A percentile compares a stretch with the other conserved stretches of the same genome.
These are phyloP conservation scores for Lecanoromycetidae sp. DNA, from an alignment of 2,329 filamentous ascomycete species.

Conservation along the genomic window DNA sequence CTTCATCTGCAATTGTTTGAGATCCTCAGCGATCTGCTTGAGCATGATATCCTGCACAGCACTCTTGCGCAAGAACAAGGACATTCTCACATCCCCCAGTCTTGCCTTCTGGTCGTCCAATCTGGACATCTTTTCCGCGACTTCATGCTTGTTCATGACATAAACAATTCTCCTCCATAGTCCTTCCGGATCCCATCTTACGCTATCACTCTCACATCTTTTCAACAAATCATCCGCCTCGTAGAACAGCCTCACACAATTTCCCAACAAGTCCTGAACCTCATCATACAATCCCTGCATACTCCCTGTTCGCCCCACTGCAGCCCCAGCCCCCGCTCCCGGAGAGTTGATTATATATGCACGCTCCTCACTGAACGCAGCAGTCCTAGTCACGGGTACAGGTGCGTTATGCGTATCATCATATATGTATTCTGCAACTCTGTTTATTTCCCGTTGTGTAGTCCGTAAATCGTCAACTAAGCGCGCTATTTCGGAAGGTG, in stretches of 20 bases:
- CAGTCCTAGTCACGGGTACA: background rate
- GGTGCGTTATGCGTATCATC: conserved; percentile 8
- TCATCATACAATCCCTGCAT: conserved; percentile 4
- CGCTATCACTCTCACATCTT: conserved; percentile 1
- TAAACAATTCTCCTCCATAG: conserved; percentile 10
- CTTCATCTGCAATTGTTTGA: background rate
- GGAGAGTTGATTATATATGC: background rate
- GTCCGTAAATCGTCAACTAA: conserved; percentile 7
- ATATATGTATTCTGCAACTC: conserved; percentile 14
- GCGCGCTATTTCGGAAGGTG: conserved; percentile 7
- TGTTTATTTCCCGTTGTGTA: conserved; percentile 11
- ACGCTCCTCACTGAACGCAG: background rate
- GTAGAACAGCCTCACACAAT: conserved; percentile 7
- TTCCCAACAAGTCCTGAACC: conserved; percentile 7
- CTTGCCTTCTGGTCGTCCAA: conserved; percentile 10
- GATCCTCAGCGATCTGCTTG: background rate
- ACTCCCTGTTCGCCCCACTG: background rate
- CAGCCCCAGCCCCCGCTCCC: background rate
- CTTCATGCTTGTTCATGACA: conserved; percentile 12
- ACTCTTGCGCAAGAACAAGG: conserved; percentile 12
- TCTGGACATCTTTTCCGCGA: conserved; percentile 9
- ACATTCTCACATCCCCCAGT: conserved; percentile 12
- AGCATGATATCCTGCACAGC: conserved; percentile 8
- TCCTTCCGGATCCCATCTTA: conserved; percentile 12
- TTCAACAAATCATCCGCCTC: conserved; percentile 12